These are phyloP conservation scores for Silene noctiflora DNA, from an alignment of 179 eudicot species.

Conservation along the genomic window DNA sequence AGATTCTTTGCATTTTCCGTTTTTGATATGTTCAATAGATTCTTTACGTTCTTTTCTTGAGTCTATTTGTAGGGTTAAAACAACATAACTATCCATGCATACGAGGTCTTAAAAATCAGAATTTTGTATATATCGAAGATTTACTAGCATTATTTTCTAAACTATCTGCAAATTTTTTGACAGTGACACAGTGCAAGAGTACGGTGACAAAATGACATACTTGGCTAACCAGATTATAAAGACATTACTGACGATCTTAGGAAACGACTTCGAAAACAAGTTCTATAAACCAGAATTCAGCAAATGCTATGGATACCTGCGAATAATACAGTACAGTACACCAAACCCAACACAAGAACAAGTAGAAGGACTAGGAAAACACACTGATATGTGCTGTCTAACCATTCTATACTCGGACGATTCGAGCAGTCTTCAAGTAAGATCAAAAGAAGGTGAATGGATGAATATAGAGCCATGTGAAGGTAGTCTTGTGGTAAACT, in stretches of 20 bases:
- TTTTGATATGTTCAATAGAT: too few species aligned
- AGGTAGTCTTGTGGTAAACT: slow-evolving; percentile 60
- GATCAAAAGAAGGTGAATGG: slow-evolving; percentile 71
- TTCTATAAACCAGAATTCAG: slow-evolving; percentile 49
- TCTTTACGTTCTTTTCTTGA: too few species aligned
- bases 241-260: slow-evolving; percentile 48
- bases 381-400: slow-evolving; percentile 84
- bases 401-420: slow-evolving; percentile 72
- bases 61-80: too few species aligned
- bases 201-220: slow-evolving; percentile 56
- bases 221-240: slow-evolving; percentile 48
- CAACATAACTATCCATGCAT: too few species aligned
- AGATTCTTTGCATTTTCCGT: too few species aligned
- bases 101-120: too few species aligned
- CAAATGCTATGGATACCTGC: slow-evolving; percentile 61
- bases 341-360: slow-evolving; percentile 38
- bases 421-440: slow-evolving; percentile 75
- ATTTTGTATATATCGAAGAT: too few species aligned
- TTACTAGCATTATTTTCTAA: not conserved
- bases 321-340: slow-evolving; percentile 62
- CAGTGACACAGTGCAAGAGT: slow-evolving; percentile 58
- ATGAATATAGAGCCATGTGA: slow-evolving; percentile 59
- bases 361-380: slow-evolving; percentile 83
- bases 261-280: slow-evolving; percentile 43
- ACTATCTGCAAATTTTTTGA: slow-evolving; percentile 21